A percentile compares a stretch with the other conserved stretches of the same genome.
Evolutionary conservation across 305 asterid species (phyloP).

Genomic region (Ajuga reptans): DNA sequence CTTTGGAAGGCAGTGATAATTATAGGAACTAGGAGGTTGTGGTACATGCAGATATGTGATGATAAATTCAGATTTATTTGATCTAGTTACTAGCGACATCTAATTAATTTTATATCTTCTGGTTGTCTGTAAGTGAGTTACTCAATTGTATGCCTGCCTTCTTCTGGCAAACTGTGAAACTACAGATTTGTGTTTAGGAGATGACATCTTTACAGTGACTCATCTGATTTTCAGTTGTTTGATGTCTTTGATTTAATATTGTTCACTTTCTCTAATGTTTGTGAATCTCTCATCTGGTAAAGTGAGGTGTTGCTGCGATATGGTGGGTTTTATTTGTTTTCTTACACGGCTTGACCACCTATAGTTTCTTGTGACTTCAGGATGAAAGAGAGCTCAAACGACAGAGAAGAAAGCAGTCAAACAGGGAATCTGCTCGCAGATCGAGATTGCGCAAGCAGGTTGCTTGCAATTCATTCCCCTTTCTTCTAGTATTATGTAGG

Average conservation of each 20-base stretch:
- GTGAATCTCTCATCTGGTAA: not conserved
- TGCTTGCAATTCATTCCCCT: not conserved
- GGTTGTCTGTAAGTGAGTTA: slow-evolving; percentile 3
- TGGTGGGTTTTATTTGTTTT: not conserved
- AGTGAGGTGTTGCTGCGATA: not conserved
- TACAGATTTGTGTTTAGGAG: not conserved
- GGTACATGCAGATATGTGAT: slow-evolving; percentile 5
- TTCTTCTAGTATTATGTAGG: not conserved
- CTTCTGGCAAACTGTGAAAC: not conserved
- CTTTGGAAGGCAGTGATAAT: not conserved
- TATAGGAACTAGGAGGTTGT: not conserved
- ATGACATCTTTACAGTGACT: not conserved
- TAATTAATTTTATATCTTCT: not conserved
- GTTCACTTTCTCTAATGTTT: not conserved
- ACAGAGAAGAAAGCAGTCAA: slow-evolving; percentile 93
- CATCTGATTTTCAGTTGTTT: not conserved
- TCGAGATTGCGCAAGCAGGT: slow-evolving; percentile 97
- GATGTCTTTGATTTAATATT: not conserved
- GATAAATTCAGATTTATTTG: not conserved
- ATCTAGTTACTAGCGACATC: not conserved
- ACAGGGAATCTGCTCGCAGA: slow-evolving; percentile 95
- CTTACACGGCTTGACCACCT: slow-evolving; percentile 7
- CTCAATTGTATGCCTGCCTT: not conserved
- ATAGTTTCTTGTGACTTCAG: slow-evolving; percentile 36
- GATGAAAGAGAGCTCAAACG: slow-evolving; percentile 94